A percentile compares a stretch with the other conserved stretches of the same genome.
Evolutionary conservation across 306 rosid species (phyloP).

Genomic region (Lathyrus sativus): DNA sequence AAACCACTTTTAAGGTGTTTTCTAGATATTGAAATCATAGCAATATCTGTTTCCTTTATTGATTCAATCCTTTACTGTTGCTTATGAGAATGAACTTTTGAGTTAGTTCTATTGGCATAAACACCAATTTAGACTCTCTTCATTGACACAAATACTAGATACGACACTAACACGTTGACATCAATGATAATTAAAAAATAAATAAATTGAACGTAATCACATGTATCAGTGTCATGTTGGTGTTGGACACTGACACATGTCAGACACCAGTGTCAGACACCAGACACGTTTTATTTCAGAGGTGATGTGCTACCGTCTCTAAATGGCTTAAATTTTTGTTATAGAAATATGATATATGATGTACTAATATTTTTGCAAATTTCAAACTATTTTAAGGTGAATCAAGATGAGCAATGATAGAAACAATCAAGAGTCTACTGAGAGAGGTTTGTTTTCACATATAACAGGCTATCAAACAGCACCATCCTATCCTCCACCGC

Average conservation of each 20-base stretch:
- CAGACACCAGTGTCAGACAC: too few species aligned
- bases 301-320: too few species aligned
- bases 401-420: slow-evolving; percentile 45
- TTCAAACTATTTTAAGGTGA: slow-evolving; percentile 8
- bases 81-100: background rate
- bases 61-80: background rate
- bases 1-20: background rate
- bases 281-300: too few species aligned
- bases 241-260: too few species aligned
- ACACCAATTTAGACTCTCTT: too few species aligned
- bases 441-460: slow-evolving; percentile 48
- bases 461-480: slow-evolving; percentile 41
- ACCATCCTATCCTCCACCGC: slow-evolving; percentile 43
- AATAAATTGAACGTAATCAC: too few species aligned
- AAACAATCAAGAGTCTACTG: slow-evolving; percentile 37
- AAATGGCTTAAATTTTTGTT: too few species aligned
- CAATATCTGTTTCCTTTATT: background rate
- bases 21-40: background rate
- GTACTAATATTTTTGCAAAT: background rate
- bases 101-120: too few species aligned
- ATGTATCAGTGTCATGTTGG: too few species aligned
- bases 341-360: background rate
- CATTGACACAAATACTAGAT: too few species aligned
- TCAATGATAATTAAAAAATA: too few species aligned
- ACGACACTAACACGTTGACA: too few species aligned